phyloP scores from a whole-genome alignment of 208 protist species.

The Entamoeba dispar region DNA sequence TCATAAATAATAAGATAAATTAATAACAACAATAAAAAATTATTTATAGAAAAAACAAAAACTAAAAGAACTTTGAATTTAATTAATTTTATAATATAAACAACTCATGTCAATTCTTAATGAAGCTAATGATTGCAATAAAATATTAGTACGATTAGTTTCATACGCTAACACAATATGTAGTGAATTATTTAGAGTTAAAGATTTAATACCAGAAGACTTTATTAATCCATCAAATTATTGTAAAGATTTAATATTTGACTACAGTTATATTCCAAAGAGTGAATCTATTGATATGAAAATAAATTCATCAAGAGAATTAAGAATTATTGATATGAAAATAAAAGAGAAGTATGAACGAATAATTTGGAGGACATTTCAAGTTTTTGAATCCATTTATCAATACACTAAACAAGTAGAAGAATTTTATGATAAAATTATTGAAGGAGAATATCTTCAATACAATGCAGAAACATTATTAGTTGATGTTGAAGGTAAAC shows the following conservation, averaged over 20 bases:
- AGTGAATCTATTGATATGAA: neutral
- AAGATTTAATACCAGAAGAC: neutral
- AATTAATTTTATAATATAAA: too few species aligned
- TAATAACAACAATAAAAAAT: too few species aligned
- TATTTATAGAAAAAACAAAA: too few species aligned
- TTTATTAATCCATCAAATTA: neutral
- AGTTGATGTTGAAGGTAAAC: constrained; percentile 66
- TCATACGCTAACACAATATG: neutral
- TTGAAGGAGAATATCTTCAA: constrained; percentile 59
- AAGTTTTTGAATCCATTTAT: constrained; percentile 73
- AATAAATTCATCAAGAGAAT: neutral
- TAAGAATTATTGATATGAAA: constrained; percentile 27
- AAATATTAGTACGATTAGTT: neutral
- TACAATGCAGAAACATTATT: constrained; percentile 68
- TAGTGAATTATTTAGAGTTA: neutral
- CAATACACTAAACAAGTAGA: constrained; percentile 64
- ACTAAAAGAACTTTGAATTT: too few species aligned
- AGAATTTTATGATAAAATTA: constrained; percentile 56
- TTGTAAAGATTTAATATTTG: neutral
- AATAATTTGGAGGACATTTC: constrained; percentile 75
- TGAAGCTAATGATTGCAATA: neutral
- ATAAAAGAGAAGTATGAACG: constrained; percentile 63
- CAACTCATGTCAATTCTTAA: neutral
- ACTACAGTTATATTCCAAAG: neutral
- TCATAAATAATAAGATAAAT: too few species aligned